phyloP scores from a whole-genome alignment of 2,329 filamentous ascomycete genomes.

The Coniochaeta hoffmannii region DNA sequence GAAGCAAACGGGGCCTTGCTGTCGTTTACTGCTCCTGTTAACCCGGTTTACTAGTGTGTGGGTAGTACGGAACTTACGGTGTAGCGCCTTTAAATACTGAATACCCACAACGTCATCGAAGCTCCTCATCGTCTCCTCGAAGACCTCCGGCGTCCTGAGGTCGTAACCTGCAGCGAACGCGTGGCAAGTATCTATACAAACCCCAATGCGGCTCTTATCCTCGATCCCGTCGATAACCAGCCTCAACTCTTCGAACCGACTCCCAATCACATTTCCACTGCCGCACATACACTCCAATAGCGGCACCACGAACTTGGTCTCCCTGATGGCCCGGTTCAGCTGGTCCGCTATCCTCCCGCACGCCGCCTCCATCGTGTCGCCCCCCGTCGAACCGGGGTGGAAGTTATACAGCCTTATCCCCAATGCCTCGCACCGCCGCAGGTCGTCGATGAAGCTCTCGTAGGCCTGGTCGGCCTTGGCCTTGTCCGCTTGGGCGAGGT shows the following conservation, averaged over 20 bases:
- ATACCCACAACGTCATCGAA: constrained; percentile 75
- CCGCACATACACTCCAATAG: constrained; percentile 96
- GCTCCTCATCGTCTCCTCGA: constrained; percentile 62
- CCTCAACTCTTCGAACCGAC: constrained; percentile 75
- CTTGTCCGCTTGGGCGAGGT: constrained; percentile 77
- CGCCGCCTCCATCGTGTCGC: constrained; percentile 58
- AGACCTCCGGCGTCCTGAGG: constrained; percentile 66
- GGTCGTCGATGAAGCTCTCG: constrained; percentile 76
- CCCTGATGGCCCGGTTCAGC: constrained; percentile 73
- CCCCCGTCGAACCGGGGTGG: constrained; percentile 80
- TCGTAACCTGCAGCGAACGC: constrained; percentile 94
- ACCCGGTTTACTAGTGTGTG: background rate
- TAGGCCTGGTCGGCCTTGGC: constrained; percentile 82
- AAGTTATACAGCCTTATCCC: constrained; percentile 96
- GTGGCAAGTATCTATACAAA: constrained; percentile 96
- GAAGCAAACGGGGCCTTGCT: constrained; percentile 83
- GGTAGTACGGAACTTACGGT: constrained; percentile 33
- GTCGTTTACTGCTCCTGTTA: constrained; percentile 62
- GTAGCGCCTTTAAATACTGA: constrained; percentile 74
- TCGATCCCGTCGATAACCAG: constrained; percentile 76
- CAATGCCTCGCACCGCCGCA: constrained; percentile 75
- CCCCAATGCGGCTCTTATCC: constrained; percentile 77
- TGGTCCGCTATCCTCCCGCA: constrained; percentile 72
- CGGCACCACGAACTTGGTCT: constrained; percentile 69
- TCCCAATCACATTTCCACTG: constrained; percentile 78